Conservation (phyloP, 2,329 filamentous ascomycete species). For the Paecilomyces formosus region DNA sequence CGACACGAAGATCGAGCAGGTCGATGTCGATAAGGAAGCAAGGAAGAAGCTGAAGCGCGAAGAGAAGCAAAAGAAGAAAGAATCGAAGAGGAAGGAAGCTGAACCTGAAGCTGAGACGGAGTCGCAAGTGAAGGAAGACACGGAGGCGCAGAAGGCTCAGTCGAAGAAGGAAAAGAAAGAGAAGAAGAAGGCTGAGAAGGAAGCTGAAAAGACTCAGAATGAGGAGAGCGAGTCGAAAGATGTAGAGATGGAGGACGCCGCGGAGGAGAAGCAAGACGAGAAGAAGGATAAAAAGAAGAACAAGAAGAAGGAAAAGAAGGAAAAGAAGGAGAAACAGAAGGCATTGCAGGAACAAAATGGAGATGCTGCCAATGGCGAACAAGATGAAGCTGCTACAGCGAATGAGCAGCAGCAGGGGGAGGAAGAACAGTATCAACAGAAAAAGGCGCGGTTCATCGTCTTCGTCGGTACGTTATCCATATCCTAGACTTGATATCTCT, state of each 20-base stretch:
- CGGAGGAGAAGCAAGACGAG: slow-evolving; percentile 10
- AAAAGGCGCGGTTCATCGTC: slow-evolving; percentile 60
- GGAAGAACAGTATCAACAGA: slow-evolving; percentile 13
- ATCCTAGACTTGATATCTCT: neutral
- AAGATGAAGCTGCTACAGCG: slow-evolving; percentile 8
- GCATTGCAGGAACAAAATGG: slow-evolving; percentile 18
- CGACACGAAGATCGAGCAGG: slow-evolving; percentile 24
- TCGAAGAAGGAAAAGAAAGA: slow-evolving; percentile 5
- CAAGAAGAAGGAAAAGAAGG: slow-evolving; percentile 13
- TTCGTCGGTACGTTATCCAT: slow-evolving; percentile 57
- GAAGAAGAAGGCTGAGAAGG: slow-evolving; percentile 2
- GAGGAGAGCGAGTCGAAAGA: slow-evolving; percentile 11
- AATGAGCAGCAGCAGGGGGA: slow-evolving; percentile 6
- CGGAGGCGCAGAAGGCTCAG: slow-evolving; percentile 5
- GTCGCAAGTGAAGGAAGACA: neutral
- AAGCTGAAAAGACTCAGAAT: slow-evolving; percentile 4
- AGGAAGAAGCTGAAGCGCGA: slow-evolving; percentile 15
- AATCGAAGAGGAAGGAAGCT: slow-evolving; percentile 2
- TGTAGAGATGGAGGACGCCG: slow-evolving; percentile 11
- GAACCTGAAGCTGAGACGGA: neutral
- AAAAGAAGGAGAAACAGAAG: slow-evolving; percentile 23
- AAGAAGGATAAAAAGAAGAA: slow-evolving; percentile 21
- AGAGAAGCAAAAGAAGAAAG: slow-evolving; percentile 7
- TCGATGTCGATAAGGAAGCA: slow-evolving; percentile 20
- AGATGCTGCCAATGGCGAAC: slow-evolving; percentile 9